Percentiles rank a stretch among this genome's conserved stretches.
These are phyloP conservation scores for Ustilago nuda DNA, from an alignment of 1,284 basidiomycete genomes.

Conservation along the genomic window DNA sequence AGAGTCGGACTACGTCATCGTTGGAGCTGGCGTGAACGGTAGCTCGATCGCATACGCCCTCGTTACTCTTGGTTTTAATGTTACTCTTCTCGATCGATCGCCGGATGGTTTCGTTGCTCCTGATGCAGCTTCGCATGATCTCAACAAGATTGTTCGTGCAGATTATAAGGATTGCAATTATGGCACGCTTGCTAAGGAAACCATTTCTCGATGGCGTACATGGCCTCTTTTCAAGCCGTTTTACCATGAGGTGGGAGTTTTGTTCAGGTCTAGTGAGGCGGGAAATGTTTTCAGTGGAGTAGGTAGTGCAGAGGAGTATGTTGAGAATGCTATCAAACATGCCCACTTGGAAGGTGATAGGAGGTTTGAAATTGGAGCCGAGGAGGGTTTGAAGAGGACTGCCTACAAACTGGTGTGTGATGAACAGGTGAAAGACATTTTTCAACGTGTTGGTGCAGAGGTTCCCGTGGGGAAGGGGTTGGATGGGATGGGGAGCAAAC, in stretches of 20 bases:
- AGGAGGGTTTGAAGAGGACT: not conserved
- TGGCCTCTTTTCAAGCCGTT: constrained; percentile 29
- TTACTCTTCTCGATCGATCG: constrained; percentile 75
- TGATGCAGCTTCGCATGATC: constrained; percentile 84
- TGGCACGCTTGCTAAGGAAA: constrained; percentile 77
- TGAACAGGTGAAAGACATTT: constrained; percentile 22
- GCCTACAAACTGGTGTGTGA: constrained; percentile 36
- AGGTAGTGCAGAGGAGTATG: constrained; percentile 32
- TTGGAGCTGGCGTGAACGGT: constrained; percentile 88
- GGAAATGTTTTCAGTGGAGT: constrained; percentile 8
- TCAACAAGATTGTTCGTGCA: constrained; percentile 79
- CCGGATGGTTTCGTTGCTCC: constrained; percentile 71
- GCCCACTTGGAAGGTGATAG: constrained; percentile 22
- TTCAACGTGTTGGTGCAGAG: constrained; percentile 8
- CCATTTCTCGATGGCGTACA: constrained; percentile 79
- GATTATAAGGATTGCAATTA: constrained; percentile 73
- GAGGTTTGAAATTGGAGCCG: constrained; percentile 17
- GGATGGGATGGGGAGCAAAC: constrained; percentile 30
- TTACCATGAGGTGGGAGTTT: constrained; percentile 63
- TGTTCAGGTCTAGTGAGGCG: constrained; percentile 45
- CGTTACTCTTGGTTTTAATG: constrained; percentile 76
- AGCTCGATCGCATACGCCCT: constrained; percentile 78
- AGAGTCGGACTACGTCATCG: constrained; percentile 69
- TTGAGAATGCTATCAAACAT: constrained; percentile 33
- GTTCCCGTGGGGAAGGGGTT: constrained; percentile 22